Base-by-base conservation (phyloP, 306 rosid species). In the Prosopis cineraria region DNA sequence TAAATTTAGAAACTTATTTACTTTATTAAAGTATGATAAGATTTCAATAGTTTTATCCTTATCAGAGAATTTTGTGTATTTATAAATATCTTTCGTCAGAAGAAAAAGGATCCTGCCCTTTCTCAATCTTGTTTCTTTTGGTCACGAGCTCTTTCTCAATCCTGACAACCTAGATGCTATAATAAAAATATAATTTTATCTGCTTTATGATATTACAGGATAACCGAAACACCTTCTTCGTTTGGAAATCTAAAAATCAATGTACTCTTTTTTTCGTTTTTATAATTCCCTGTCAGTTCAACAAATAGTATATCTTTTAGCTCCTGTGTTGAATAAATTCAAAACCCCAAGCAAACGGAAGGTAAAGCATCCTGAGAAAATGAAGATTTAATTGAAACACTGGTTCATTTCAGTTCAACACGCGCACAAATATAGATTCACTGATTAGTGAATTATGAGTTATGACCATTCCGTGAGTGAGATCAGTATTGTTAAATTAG, bases 321-420 rank as follows among this genome's bases (percentile, higher is more conserved):
- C 43, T 67, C 34, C 52, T 22, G 14, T 14, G 33, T 53, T 47
- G 29, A n/a, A 77, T 11, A 43, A 65, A 66, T 33, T 80, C 53
- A 5, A 74, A 68, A 73, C 36, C 36, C 63, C 22, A 7, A 34
- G 27, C 52, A 9, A 44, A 27, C 0, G 7, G 7, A 41, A 50
- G 52, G 30, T 53, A 74, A 16, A 68, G 39, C 78, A 82, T 45
- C 48, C 34, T 24, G 19, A 30, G 14, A 72, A 70, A 77, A 62
- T 41, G 60, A n/a, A 30, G 9, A 34, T 34, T 11, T 10, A 53
- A 66, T 52, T 17, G 30, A 72, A 43, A 8, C 34, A 31, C 48
- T 10, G 31, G 2, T 47, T 47, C 53, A 47, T 47, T 47, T 47
- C 20, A 19, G 48, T 43, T 31, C 34, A 31, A 31, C 34, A 2